Base-by-base conservation (phyloP, 805 yeast species). In the Ogataea saltuana region DNA sequence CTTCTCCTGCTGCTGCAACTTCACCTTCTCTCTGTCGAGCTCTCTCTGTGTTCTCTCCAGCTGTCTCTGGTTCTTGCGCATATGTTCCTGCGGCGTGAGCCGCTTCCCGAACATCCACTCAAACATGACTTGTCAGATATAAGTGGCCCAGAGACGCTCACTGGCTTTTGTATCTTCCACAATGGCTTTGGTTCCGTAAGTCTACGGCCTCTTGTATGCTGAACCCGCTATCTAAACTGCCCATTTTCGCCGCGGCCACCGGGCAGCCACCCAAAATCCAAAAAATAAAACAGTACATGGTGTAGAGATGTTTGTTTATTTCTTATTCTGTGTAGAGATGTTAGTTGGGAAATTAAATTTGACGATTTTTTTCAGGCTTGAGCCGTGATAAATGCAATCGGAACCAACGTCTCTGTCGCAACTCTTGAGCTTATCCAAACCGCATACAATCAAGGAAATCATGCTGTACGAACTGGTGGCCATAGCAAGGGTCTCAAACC, bases 31-130 rank as follows among this genome's bases (percentile, higher is more conserved):
- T 47, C 99, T 71, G 30, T 88, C 89, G 38, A 93, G 71, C 60
- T 93, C 99, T 38, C 99, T 74, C 65, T 89, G 97, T 0, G 98
- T 90, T 53, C 90, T 81, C 58, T 93, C 99, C 20, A 93, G 71
- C 5, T 97, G 95, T 44, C 99, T 71, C 70, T 95, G 99, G 67
- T 93, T 95, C 81, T 81, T 91, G 50, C 97, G 81, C 61, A 93
- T 78, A 63, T 89, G 77, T 68, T 93, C 99, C 62, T 90, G 97
- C 9, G 99, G 98, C 36, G 98, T 88, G 50, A 85, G 69, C 61
- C 84, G 79, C 74, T 88, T 87, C 8, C 99, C 99, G 68, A 93
- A 93, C 20, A 87, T 88, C 98, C 98, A 93, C 59, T 90, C 95
- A 53, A 93, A 78, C 55, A 84, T 63, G n/a, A 9, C 25, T 18